Evolutionary conservation across 495 filamentous ascomycete genomes (phyloP), one percentile per base, ranked within the genome.

Genomic region (Oleoguttula mirabilis): DNA sequence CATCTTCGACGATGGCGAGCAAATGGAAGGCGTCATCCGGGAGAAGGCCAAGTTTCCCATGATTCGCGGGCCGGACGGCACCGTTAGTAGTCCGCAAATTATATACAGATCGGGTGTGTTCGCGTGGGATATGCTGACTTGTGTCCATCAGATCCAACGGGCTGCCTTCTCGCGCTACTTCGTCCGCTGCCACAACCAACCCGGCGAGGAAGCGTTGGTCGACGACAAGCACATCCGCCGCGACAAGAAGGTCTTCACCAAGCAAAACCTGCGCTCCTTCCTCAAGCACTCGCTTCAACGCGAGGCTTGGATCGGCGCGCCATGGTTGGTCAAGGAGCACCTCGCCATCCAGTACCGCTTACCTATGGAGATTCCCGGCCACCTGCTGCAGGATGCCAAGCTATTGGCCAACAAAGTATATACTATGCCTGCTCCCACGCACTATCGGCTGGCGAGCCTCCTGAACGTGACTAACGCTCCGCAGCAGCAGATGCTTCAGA

Each of bases 241-340:
- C 14, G 90, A 96, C 52, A 78, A 85, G 20, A 93, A 88, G 54
- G 76, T 84, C 4, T 99, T 96, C 61, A 94, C 88, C 28, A 99
- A 99, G 63, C 78, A 88, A 33, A 84, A 94, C 60, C 67, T 99
- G 38, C 78, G 88, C 21, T 82, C 85, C 2, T 96, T 95, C 47
- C 84, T 99, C 43, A 94, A 94, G 55, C 88, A 93, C 62, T 90
- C 85, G 5, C 80, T 94, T 11, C 84, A 79, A 10, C 70, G 88
- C 44, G 92, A 96, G 52, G 72, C 87, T 0, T 96, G 88, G 88
- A 83, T 73, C 32, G 88, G 88, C 3, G 90, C 90, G 0, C 92
- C 92, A 8, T 99, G 90, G 90, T 59, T 93, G 25, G 88, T 96
- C 16, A 96, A 94, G 62, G 71, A 80, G 15, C 74, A 82, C 36